These are phyloP conservation scores for Silene coronaria DNA, from an alignment of 179 eudicot species.

Conservation along the genomic window DNA sequence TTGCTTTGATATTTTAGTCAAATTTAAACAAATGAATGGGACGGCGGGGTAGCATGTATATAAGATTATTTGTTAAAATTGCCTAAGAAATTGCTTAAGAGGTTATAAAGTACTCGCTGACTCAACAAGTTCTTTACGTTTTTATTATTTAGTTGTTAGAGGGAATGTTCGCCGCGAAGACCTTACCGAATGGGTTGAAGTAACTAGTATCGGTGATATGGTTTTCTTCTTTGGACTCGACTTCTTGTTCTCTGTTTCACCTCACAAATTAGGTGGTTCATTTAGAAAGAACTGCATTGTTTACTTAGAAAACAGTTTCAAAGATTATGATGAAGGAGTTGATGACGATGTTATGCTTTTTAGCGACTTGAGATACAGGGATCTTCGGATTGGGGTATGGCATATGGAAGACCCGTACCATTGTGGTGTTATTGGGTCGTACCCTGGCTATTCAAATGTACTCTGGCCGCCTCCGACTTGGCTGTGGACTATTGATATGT, in stretches of 20 bases:
- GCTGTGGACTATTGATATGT: slow-evolving; percentile 17
- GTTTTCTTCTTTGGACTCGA: slow-evolving; percentile 6
- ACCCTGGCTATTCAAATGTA: neutral
- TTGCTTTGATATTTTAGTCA: too few species aligned
- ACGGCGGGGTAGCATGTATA: too few species aligned
- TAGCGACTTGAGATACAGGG: neutral
- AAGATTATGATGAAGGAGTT: neutral
- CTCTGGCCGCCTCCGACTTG: slow-evolving; percentile 20
- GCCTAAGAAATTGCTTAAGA: too few species aligned
- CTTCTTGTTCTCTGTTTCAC: slow-evolving; percentile 5
- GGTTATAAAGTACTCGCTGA: too few species aligned
- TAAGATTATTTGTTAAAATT: too few species aligned
- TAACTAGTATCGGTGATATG: neutral
- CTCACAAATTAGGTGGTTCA: neutral
- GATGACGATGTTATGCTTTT: neutral
- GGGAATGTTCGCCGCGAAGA: neutral
- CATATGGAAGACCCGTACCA: slow-evolving; percentile 5
- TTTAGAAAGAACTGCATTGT: neutral
- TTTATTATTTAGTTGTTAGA: neutral
- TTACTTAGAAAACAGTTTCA: neutral
- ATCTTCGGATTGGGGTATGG: slow-evolving; percentile 8
- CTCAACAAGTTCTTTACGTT: too few species aligned
- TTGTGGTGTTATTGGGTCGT: neutral
- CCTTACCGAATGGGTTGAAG: neutral
- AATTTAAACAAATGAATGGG: neutral